These are phyloP conservation scores for Teratosphaeria viscida DNA, from an alignment of 2,329 filamentous ascomycete species.

Conservation along the genomic window DNA sequence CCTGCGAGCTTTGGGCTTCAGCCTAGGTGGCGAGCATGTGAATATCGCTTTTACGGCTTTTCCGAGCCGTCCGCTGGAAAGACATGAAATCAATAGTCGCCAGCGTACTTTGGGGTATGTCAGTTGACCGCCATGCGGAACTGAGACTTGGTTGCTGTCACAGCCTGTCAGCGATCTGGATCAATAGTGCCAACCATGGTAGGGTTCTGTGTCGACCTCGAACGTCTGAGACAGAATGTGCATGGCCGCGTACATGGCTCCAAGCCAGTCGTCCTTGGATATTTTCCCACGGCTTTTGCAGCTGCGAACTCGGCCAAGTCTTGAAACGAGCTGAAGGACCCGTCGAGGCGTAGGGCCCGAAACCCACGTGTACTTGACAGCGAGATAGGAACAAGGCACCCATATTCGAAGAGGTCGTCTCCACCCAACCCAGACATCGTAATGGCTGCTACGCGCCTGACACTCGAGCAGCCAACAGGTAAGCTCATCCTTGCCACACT, in stretches of 20 bases:
- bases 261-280: neutral
- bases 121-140: too few relatives aligned
- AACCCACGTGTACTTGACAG: neutral
- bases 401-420: neutral
- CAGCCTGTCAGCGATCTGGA: too few relatives aligned
- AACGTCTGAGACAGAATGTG: neutral
- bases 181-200: too few relatives aligned
- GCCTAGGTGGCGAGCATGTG: too few relatives aligned
- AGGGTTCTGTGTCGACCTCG: neutral
- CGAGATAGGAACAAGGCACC: neutral
- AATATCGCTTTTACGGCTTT: too few relatives aligned
- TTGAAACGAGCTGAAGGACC: too few relatives aligned
- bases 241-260: neutral
- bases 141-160: too few relatives aligned
- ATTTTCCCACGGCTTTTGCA: neutral
- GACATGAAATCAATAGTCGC: too few relatives aligned
- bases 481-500: neutral
- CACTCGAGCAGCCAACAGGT: neutral
- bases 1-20: too few relatives aligned
- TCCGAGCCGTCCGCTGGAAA: too few relatives aligned
- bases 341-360: neutral
- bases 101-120: too few relatives aligned
- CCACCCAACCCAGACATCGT: neutral
- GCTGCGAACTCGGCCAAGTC: neutral
- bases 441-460: neutral